phyloP scores from a whole-genome alignment of 257 asterid genomes.

The Jacaranda copaia region DNA sequence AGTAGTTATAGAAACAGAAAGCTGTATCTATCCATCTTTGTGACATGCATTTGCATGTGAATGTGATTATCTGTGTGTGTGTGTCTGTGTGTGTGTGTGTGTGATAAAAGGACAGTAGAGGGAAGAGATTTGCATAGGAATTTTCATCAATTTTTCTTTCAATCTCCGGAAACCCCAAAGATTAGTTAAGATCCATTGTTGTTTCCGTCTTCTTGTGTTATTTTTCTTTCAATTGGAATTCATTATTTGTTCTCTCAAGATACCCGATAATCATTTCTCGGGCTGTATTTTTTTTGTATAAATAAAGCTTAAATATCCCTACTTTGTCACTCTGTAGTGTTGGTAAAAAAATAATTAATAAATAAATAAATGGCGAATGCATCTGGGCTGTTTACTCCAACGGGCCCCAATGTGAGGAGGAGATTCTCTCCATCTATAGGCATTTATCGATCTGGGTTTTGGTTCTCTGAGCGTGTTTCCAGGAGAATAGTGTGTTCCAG shows the following conservation, averaged over 20 bases:
- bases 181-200: conserved; percentile 36
- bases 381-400: conserved; percentile 64
- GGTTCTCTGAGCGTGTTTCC: conserved; percentile 49
- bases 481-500: conserved; percentile 61
- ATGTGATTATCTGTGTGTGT: conserved; percentile 41
- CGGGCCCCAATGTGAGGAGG: conserved; percentile 50
- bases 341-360: not conserved
- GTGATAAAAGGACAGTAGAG: conserved; percentile 31
- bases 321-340: conserved; percentile 21
- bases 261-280: conserved; percentile 7
- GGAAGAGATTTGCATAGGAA: conserved; percentile 35
- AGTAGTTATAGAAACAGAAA: conserved; percentile 18
- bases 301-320: conserved; percentile 42
- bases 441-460: conserved; percentile 64
- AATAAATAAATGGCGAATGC: conserved; percentile 65
- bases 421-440: conserved; percentile 53
- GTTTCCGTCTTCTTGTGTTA: conserved; percentile 38
- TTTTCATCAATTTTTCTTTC: conserved; percentile 39
- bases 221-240: conserved; percentile 27
- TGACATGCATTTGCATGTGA: conserved; percentile 48
- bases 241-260: conserved; percentile 5
- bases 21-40: conserved; percentile 27
- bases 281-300: conserved; percentile 15
- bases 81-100: not conserved
- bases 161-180: conserved; percentile 42